phyloP scores from a whole-genome alignment of 2,329 filamentous ascomycete species.

The Fusarium equiseti region DNA sequence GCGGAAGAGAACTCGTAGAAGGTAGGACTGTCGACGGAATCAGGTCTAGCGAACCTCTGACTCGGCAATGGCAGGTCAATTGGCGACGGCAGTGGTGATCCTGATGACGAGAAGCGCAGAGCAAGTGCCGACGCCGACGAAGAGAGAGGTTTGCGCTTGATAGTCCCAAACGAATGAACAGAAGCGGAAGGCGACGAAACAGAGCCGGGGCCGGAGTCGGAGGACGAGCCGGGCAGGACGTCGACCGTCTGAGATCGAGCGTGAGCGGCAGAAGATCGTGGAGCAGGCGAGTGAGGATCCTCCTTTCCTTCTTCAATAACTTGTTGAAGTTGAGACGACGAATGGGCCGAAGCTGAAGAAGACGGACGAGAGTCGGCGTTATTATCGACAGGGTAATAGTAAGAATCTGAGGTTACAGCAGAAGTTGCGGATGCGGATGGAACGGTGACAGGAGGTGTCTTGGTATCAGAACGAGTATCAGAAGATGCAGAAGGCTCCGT shows the following conservation, averaged over 20 bases:
- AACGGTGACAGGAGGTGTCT: constrained; percentile 37
- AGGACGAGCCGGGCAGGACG: constrained; percentile 36
- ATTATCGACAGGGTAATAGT: constrained; percentile 34
- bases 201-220: constrained; percentile 37
- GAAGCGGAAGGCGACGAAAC: constrained; percentile 22
- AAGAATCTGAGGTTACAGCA: constrained; percentile 30
- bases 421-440: constrained; percentile 22
- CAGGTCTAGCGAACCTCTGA: constrained; percentile 66
- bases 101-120: constrained; percentile 46
- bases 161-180: constrained; percentile 47
- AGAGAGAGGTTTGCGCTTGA: constrained; percentile 73
- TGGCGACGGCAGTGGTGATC: constrained; percentile 48
- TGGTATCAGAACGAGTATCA: constrained; percentile 47
- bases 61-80: constrained; percentile 63
- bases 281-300: constrained; percentile 21
- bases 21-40: constrained; percentile 70
- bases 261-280: constrained; percentile 36
- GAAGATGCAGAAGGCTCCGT: constrained; percentile 40
- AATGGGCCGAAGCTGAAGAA: constrained; percentile 37
- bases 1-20: constrained; percentile 68
- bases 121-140: constrained; percentile 54
- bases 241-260: constrained; percentile 46
- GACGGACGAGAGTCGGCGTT: constrained; percentile 30
- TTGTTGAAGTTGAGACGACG: constrained; percentile 27
- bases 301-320: neutral